Base-by-base conservation (phyloP, 805 yeast species). In the Metschnikowia peoriensis region DNA sequence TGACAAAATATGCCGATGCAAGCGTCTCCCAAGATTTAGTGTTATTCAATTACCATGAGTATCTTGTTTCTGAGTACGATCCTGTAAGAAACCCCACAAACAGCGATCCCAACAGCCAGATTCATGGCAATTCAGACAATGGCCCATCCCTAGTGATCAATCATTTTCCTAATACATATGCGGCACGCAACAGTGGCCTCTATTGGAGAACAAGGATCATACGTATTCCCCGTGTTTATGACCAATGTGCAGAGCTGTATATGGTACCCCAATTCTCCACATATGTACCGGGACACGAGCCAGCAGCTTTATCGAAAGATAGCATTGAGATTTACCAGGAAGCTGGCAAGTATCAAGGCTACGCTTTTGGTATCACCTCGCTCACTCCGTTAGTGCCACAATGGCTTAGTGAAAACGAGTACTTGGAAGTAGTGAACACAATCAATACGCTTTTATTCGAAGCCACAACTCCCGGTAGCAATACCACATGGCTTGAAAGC, bases 1-100 rank as follows among this genome's bases (percentile, higher is more conserved):
- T 53, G 40, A 49, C 62, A 7, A 64, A 64, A 49, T 60, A 65
- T 51, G 53, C 58, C 29, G 39, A 45, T 8, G 41, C 22, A 28
- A 41, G 10, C 15, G 22, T 47, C 16, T 34, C 56, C 43, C 22
- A 54, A 53, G 50, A 52, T 28, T 43, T 57, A 17, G 52, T 52
- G 7, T 85, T 82, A 63, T 86, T 84, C 76, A 86, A 87, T 63
- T 85, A 84, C 59, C 89, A 86, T 61, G 92, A 86, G 63, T 83
- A 72, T 61, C 58, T 78, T 4, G 69, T 71, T 11, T 29, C 51
- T 1, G 47, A 51, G 7, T 51, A 41, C 27, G 41, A 14, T 8
- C 49, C 47, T 1, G 7, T 41, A 14, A 5, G 12, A 9, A 2
- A 8, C 27, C 27, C 14, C 28, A 40, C 42, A 40, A 22, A 28